Evolutionary conservation across 805 yeast genomes (phyloP).

Genomic region (Kodamaea kaohsiungensis): DNA sequence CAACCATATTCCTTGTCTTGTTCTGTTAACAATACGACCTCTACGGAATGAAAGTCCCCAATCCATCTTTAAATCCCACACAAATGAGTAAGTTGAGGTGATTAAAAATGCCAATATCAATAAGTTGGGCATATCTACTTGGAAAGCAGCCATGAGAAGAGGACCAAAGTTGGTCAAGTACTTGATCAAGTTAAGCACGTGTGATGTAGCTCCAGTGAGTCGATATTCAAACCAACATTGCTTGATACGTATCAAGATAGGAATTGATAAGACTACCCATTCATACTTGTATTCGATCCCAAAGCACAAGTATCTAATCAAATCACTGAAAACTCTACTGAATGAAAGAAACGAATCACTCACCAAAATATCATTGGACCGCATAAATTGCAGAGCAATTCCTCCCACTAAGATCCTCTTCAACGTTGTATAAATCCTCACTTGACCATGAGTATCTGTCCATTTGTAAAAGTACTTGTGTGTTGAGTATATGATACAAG

Average conservation of each 20-base stretch:
- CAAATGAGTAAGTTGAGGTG: slow-evolving; percentile 75
- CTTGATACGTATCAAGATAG: slow-evolving; percentile 71
- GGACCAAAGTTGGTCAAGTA: slow-evolving; percentile 62
- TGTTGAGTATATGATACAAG: slow-evolving; percentile 10
- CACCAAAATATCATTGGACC: slow-evolving; percentile 78
- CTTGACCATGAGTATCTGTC: slow-evolving; percentile 35
- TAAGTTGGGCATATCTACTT: slow-evolving; percentile 9
- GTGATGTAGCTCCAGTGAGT: slow-evolving; percentile 50
- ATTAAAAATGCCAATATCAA: slow-evolving; percentile 38
- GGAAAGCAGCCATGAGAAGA: slow-evolving; percentile 18
- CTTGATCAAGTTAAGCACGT: slow-evolving; percentile 72
- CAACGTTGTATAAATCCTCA: slow-evolving; percentile 49
- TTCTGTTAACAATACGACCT: slow-evolving; percentile 9
- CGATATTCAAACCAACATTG: slow-evolving; percentile 79
- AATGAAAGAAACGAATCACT: slow-evolving; percentile 87
- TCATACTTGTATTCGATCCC: slow-evolving; percentile 46
- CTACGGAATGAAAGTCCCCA: slow-evolving; percentile 56
- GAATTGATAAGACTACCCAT: slow-evolving; percentile 45
- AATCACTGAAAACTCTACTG: slow-evolving; percentile 72
- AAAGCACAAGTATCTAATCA: slow-evolving; percentile 20
- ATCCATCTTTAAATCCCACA: slow-evolving; percentile 90
- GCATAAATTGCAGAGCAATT: slow-evolving; percentile 53
- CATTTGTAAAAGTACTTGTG: slow-evolving; percentile 35
- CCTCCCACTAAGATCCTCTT: slow-evolving; percentile 58
- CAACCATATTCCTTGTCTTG: slow-evolving; percentile 16